Evolutionary conservation across 495 filamentous ascomycete genomes (phyloP).

Genomic region (Penicillium crystallinum): DNA sequence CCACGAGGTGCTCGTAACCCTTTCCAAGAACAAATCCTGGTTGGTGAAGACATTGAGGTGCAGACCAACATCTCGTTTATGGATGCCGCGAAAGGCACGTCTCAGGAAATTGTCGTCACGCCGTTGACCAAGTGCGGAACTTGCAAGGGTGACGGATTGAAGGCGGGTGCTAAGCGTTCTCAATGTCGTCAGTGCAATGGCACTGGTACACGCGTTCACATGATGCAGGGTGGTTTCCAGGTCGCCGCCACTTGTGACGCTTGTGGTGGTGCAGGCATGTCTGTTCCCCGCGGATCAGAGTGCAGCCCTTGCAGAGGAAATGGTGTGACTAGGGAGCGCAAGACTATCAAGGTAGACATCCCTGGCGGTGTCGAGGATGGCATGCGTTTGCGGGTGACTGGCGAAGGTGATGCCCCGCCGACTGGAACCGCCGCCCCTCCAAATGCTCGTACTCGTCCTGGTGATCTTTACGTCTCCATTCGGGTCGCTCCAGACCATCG

Average conservation of each 20-base stretch:
- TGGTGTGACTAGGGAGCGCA: conserved; percentile 71
- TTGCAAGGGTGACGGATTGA: conserved; percentile 78
- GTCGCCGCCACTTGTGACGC: conserved; percentile 82
- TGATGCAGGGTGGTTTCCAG: conserved; percentile 90
- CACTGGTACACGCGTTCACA: conserved; percentile 78
- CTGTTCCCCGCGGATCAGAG: conserved; percentile 68
- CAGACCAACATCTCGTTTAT: conserved; percentile 89
- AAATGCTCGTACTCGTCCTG: conserved; percentile 55
- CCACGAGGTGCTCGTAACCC: conserved; percentile 52
- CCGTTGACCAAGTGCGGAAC: conserved; percentile 74
- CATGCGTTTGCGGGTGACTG: conserved; percentile 75
- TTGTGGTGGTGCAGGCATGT: conserved; percentile 70
- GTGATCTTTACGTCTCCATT: conserved; percentile 85
- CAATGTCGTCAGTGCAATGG: conserved; percentile 79
- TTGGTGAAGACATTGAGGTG: conserved; percentile 92
- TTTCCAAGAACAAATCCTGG: conserved; percentile 71
- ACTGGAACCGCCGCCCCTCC: conserved; percentile 58
- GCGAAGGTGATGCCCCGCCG: conserved; percentile 80
- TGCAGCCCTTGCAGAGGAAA: conserved; percentile 73
- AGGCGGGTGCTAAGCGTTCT: conserved; percentile 65
- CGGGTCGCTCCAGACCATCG: conserved; percentile 77
- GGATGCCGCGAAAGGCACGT: conserved; percentile 88
- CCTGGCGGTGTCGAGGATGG: conserved; percentile 93
- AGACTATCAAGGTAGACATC: conserved; percentile 81
- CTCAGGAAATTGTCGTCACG: conserved; percentile 70